A percentile compares a stretch with the other conserved stretches of the same genome.
These are phyloP conservation scores for Agroathelia rolfsii DNA, from an alignment of 1,284 basidiomycete genomes.

Conservation along the genomic window DNA sequence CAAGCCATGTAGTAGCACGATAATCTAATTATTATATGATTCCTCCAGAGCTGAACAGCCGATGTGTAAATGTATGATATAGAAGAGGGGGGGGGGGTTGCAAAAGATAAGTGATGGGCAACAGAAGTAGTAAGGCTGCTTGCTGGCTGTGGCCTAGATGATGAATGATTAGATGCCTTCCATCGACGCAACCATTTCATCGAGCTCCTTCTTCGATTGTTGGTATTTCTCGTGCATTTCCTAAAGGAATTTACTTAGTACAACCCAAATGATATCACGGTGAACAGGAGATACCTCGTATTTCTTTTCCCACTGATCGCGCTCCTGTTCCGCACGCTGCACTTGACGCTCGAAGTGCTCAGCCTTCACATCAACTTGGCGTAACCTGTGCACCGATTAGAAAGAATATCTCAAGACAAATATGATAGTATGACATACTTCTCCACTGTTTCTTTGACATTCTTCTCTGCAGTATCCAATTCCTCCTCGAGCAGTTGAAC, in stretches of 20 bases:
- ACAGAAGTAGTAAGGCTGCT: too few relatives aligned
- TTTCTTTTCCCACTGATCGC: slow-evolving; percentile 92
- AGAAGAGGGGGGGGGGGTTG: too few relatives aligned
- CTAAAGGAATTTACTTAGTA: slow-evolving; percentile 27
- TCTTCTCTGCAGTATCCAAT: slow-evolving; percentile 93
- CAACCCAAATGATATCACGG: slow-evolving; percentile 8
- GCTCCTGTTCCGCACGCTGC: slow-evolving; percentile 80
- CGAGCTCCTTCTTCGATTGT: slow-evolving; percentile 75
- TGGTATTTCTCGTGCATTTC: slow-evolving; percentile 70
- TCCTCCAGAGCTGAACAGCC: too few relatives aligned
- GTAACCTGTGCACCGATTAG: slow-evolving; percentile 50
- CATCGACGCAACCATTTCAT: slow-evolving; percentile 81
- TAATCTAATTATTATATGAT: too few relatives aligned
- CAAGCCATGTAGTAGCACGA: too few relatives aligned
- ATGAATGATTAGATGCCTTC: slow-evolving; percentile 54
- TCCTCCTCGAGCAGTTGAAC: slow-evolving; percentile 91
- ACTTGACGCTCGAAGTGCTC: slow-evolving; percentile 98
- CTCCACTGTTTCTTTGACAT: slow-evolving; percentile 92
- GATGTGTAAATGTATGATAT: too few relatives aligned
- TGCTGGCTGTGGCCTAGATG: too few relatives aligned
- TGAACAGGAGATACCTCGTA: slow-evolving; percentile 65
- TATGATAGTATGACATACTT: slow-evolving; percentile 54
- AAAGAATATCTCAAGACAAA: slow-evolving; percentile 9
- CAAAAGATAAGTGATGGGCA: too few relatives aligned
- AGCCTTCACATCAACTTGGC: slow-evolving; percentile 97